Percentiles rank a stretch among this genome's conserved stretches.
Evolutionary conservation across 1,139 yeast genomes (phyloP).

Genomic region (Sugiyamaella novakii): DNA sequence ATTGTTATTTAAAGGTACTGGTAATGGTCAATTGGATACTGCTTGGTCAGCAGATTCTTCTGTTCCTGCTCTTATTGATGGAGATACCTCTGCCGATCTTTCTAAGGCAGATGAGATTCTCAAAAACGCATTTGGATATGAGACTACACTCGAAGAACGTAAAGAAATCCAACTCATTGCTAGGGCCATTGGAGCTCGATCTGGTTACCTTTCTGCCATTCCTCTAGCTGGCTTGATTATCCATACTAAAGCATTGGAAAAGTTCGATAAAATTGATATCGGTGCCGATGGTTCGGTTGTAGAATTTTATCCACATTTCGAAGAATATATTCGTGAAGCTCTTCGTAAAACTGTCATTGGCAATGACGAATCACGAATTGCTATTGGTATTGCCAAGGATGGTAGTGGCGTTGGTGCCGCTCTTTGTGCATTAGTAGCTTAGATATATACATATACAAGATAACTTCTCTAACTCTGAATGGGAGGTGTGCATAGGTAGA

Average conservation of each 20-base stretch:
- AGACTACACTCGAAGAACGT: slow-evolving; percentile 68
- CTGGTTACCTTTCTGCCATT: slow-evolving; percentile 83
- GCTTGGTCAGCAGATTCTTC: slow-evolving; percentile 85
- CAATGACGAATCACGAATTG: slow-evolving; percentile 68
- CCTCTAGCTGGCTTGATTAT: slow-evolving; percentile 79
- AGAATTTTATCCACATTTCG: slow-evolving; percentile 88
- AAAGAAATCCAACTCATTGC: slow-evolving; percentile 68
- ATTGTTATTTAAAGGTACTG: slow-evolving; percentile 45
- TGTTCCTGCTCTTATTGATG: slow-evolving; percentile 77
- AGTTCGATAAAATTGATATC: slow-evolving; percentile 68
- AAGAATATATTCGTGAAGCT: slow-evolving; percentile 74
- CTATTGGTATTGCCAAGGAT: slow-evolving; percentile 81
- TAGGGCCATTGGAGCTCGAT: slow-evolving; percentile 76
- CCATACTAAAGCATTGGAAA: slow-evolving; percentile 57
- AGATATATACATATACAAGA: slow-evolving; percentile 10
- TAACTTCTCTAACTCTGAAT: too few relatives aligned
- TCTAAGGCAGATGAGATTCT: slow-evolving; percentile 58
- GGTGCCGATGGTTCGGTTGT: slow-evolving; percentile 96
- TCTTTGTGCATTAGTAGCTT: slow-evolving; percentile 63
- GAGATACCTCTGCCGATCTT: slow-evolving; percentile 73
- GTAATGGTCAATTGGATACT: slow-evolving; percentile 47
- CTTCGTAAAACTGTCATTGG: slow-evolving; percentile 57
- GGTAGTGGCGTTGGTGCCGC: slow-evolving; percentile 98
- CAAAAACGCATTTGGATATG: slow-evolving; percentile 46
- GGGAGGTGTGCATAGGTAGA: background rate